Percentiles rank a stretch among this genome's conserved stretches.
Conservation (phyloP, 2,329 filamentous ascomycete species). For the Ascomycota sp. region DNA sequence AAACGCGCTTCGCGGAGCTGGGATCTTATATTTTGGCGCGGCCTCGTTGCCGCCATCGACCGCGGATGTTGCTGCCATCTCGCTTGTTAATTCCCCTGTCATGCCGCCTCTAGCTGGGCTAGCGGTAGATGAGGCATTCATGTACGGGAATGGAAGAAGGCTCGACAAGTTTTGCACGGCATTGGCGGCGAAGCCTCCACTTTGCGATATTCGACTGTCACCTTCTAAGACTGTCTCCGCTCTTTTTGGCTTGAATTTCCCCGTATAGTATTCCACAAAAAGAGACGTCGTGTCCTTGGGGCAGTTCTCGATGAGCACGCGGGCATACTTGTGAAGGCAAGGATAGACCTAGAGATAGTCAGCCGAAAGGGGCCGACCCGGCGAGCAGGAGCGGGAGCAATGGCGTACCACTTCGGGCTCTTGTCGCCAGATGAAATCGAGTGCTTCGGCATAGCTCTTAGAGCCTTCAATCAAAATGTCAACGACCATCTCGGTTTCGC, state of each 20-base stretch:
- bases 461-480: conserved; percentile 93
- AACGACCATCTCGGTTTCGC: conserved; percentile 81
- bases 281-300: conserved; percentile 63
- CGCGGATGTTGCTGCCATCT: conserved; percentile 24
- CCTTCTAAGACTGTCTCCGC: conserved; percentile 23
- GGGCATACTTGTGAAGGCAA: conserved; percentile 87
- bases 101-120: conserved; percentile 31
- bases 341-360: conserved; percentile 45
- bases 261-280: conserved; percentile 91
- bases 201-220: conserved; percentile 13
- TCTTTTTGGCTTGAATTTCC: conserved; percentile 55
- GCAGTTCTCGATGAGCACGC: conserved; percentile 74
- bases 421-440: conserved; percentile 79
- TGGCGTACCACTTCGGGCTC: conserved; percentile 51
- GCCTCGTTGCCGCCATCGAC: conserved; percentile 25
- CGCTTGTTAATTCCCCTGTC: conserved; percentile 26
- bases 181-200: conserved; percentile 33
- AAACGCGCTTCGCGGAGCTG: conserved; percentile 74
- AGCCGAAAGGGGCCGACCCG: conserved; percentile 6
- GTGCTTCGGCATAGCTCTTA: conserved; percentile 69
- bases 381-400: neutral
- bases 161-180: conserved; percentile 75
- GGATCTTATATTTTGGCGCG: conserved; percentile 47
- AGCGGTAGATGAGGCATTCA: conserved; percentile 41
- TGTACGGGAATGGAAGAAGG: conserved; percentile 68